Evolutionary conservation across 495 filamentous ascomycete species (phyloP).

Genomic region (Neurospora terricola): DNA sequence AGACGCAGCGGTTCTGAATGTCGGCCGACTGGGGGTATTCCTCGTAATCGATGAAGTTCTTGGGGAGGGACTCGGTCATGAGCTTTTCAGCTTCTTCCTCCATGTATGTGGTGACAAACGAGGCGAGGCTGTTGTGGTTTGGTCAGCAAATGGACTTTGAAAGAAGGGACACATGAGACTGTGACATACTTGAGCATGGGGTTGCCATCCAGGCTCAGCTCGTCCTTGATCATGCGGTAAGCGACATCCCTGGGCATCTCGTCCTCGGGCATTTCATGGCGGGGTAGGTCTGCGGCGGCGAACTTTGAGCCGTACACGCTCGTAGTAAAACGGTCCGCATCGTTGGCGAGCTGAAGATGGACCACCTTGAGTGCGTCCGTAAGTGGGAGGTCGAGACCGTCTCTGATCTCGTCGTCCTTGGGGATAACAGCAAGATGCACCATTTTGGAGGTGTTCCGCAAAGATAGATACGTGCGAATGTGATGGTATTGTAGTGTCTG

Average conservation of each 20-base stretch:
- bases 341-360: slow-evolving; percentile 35
- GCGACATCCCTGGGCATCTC: slow-evolving; percentile 88
- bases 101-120: slow-evolving; percentile 85
- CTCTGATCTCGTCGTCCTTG: slow-evolving; percentile 35
- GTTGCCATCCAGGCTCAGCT: slow-evolving; percentile 81
- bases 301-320: slow-evolving; percentile 81
- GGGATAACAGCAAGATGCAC: slow-evolving; percentile 55
- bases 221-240: slow-evolving; percentile 92
- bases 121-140: slow-evolving; percentile 46
- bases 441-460: slow-evolving; percentile 38
- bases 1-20: slow-evolving; percentile 86
- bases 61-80: slow-evolving; percentile 78
- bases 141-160: neutral
- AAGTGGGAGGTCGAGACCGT: slow-evolving; percentile 12
- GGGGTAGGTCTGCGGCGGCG: slow-evolving; percentile 66
- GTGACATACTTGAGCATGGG: slow-evolving; percentile 67
- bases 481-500: neutral
- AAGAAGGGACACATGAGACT: neutral
- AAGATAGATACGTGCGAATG: neutral
- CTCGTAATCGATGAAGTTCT: slow-evolving; percentile 93
- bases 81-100: slow-evolving; percentile 87
- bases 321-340: slow-evolving; percentile 53
- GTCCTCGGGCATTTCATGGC: slow-evolving; percentile 76
- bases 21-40: slow-evolving; percentile 84
- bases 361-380: slow-evolving; percentile 37